These are phyloP conservation scores for Elasticomyces elasticus DNA, from an alignment of 495 filamentous ascomycete genomes.

Conservation along the genomic window DNA sequence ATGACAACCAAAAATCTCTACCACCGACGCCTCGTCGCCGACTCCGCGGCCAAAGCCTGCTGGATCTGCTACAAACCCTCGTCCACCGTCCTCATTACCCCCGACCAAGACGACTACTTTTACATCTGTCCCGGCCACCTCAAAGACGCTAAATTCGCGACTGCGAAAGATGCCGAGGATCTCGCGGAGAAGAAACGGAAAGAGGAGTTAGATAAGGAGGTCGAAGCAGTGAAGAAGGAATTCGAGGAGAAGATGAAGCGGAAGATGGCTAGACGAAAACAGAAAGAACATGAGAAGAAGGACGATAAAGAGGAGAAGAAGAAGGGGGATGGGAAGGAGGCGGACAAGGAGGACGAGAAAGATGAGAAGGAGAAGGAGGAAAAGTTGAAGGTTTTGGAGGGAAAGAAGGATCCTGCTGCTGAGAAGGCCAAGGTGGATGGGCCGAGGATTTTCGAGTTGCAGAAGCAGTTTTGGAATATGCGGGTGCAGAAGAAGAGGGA, in stretches of 20 bases:
- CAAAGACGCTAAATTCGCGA: slow-evolving; percentile 73
- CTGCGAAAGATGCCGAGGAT: slow-evolving; percentile 64
- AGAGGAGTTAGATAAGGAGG: slow-evolving; percentile 34
- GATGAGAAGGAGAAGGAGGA: slow-evolving; percentile 45
- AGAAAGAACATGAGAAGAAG: slow-evolving; percentile 33
- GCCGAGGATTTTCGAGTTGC: slow-evolving; percentile 74
- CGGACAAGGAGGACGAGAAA: slow-evolving; percentile 31
- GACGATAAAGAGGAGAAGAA: slow-evolving; percentile 28
- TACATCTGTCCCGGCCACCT: slow-evolving; percentile 80
- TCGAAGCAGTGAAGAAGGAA: slow-evolving; percentile 66
- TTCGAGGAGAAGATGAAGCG: slow-evolving; percentile 71
- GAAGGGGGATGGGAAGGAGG: slow-evolving; percentile 20
- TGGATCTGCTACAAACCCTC: slow-evolving; percentile 85
- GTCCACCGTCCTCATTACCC: slow-evolving; percentile 75
- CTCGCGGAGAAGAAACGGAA: slow-evolving; percentile 47
- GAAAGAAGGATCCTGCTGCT: slow-evolving; percentile 27
- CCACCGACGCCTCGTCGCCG: slow-evolving; percentile 79
- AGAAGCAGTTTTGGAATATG: slow-evolving; percentile 80
- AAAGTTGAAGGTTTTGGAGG: slow-evolving; percentile 23
- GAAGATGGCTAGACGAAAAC: slow-evolving; percentile 50
- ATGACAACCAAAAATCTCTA: slow-evolving; percentile 52
- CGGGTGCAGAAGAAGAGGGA: slow-evolving; percentile 69
- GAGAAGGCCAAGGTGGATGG: slow-evolving; percentile 26
- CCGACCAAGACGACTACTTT: slow-evolving; percentile 95
- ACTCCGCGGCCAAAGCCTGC: slow-evolving; percentile 70